Evolutionary conservation across 768 basidiomycete species (phyloP).

Genomic region (Tulasnella sp.): DNA sequence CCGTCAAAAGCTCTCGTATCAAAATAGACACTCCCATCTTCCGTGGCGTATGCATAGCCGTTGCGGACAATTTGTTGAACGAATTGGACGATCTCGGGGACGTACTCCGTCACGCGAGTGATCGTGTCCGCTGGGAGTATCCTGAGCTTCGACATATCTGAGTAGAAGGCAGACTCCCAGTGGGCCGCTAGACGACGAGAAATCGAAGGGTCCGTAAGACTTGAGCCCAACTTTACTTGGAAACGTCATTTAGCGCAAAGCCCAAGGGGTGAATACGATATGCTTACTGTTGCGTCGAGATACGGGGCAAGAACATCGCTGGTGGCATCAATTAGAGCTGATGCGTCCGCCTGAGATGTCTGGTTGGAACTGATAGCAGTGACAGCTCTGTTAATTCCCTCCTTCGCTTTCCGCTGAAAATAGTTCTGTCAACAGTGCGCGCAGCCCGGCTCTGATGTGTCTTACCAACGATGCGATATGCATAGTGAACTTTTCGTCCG

Average conservation of each 20-base stretch:
- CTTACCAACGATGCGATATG: constrained; percentile 77
- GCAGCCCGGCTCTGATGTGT: constrained; percentile 27
- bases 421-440: background rate
- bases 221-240: constrained; percentile 63
- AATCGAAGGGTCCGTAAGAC: constrained; percentile 84
- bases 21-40: constrained; percentile 89
- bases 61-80: constrained; percentile 83
- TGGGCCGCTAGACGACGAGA: constrained; percentile 78
- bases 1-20: constrained; percentile 82
- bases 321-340: constrained; percentile 68
- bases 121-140: constrained; percentile 87
- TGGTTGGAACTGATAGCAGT: constrained; percentile 50
- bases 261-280: background rate
- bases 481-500: constrained; percentile 94
- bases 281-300: constrained; percentile 72
- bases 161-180: constrained; percentile 90
- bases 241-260: background rate
- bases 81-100: constrained; percentile 91
- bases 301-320: constrained; percentile 73
- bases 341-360: constrained; percentile 52
- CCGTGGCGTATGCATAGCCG: constrained; percentile 73
- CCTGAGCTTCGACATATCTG: constrained; percentile 86
- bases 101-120: constrained; percentile 95
- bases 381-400: constrained; percentile 48
- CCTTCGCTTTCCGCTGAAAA: constrained; percentile 23